A percentile compares a stretch with the other conserved stretches of the same genome.
Conservation (phyloP, 2,329 filamentous ascomycete species). For the Fusarium kyushuense region DNA sequence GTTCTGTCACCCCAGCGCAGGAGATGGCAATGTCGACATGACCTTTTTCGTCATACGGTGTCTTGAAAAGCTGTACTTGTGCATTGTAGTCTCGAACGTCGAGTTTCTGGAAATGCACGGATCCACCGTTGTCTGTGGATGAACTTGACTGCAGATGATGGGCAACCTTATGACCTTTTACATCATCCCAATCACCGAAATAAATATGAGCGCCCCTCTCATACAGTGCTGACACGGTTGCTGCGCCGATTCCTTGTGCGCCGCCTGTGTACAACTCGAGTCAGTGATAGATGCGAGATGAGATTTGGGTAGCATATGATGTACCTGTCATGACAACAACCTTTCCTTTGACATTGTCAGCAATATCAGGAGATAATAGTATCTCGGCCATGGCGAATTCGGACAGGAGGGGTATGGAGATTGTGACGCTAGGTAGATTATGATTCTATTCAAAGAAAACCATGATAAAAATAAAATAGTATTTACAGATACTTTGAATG, state of each 20-base stretch:
- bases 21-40: slow-evolving; percentile 1
- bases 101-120: neutral
- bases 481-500: accelerated
- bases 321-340: slow-evolving; percentile 10
- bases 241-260: slow-evolving; percentile 8
- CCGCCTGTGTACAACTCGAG: accelerated
- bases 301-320: accelerated
- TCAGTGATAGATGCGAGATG: neutral
- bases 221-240: neutral
- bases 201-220: slow-evolving; percentile 8
- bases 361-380: neutral
- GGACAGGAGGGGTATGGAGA: neutral
- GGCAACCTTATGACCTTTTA: neutral
- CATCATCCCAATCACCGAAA: neutral
- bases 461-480: neutral
- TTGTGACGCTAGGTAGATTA: accelerated
- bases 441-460: accelerated
- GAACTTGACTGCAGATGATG: neutral
- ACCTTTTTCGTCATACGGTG: neutral
- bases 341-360: neutral
- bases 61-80: slow-evolving; percentile 3
- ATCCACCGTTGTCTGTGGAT: neutral
- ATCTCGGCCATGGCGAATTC: slow-evolving; percentile 1
- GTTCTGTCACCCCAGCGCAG: neutral
- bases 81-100: slow-evolving; percentile 7